These are phyloP conservation scores for Chlamydomonas schloesseri DNA, from an alignment of 139 green algal species.

Conservation along the genomic window DNA sequence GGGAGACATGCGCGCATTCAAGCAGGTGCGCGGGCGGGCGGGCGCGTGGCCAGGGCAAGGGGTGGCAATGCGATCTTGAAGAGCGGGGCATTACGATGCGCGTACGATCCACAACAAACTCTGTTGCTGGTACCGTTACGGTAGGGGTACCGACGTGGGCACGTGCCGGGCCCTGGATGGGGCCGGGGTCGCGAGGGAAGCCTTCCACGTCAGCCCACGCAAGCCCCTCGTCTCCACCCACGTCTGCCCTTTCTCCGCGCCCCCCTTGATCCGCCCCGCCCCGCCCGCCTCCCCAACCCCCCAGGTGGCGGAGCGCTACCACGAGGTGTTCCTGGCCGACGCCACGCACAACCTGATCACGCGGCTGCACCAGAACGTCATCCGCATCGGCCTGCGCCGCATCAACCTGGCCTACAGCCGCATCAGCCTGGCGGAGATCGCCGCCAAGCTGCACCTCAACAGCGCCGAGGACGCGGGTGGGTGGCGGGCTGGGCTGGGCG, in stretches of 20 bases:
- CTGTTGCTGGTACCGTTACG: too few species aligned
- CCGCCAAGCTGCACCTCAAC: constrained; percentile 84
- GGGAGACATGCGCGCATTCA: constrained; percentile 90
- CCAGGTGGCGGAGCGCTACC: constrained; percentile 73
- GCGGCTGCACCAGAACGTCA: constrained; percentile 96
- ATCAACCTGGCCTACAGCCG: constrained; percentile 95
- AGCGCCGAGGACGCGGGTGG: constrained; percentile 81
- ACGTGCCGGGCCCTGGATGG: too few species aligned
- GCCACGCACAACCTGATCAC: constrained; percentile 89
- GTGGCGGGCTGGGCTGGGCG: background rate
- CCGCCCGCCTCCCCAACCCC: too few species aligned
- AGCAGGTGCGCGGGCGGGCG: constrained; percentile 23
- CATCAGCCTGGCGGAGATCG: constrained; percentile 92
- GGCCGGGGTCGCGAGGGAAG: too few species aligned
- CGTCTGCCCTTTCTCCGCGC: too few species aligned
- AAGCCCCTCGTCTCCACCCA: too few species aligned
- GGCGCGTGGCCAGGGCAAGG: background rate
- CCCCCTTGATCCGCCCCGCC: too few species aligned
- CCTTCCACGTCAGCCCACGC: too few species aligned
- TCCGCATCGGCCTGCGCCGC: constrained; percentile 92
- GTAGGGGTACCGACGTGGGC: too few species aligned
- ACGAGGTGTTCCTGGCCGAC: constrained; percentile 80
- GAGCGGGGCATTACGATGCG: too few species aligned
- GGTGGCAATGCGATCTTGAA: background rate
- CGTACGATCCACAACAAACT: too few species aligned